Percentiles rank a stretch among this genome's conserved stretches.
Evolutionary conservation across 2,329 filamentous ascomycete genomes (phyloP).

Genomic region (Alternaria brassicae): DNA sequence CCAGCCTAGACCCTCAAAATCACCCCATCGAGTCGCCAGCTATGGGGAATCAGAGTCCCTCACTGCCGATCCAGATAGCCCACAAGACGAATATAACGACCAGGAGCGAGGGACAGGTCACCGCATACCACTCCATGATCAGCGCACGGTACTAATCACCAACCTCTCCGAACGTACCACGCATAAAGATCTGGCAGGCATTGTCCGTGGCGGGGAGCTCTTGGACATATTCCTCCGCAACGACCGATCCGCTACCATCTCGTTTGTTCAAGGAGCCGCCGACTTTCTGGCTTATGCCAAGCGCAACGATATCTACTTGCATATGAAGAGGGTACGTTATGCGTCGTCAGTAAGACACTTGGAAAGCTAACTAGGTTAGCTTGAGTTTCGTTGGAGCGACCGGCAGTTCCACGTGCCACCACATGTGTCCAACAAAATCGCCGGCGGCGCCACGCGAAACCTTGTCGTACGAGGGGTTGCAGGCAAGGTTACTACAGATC

Average conservation of each 20-base stretch:
- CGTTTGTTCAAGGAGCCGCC: conserved; percentile 68
- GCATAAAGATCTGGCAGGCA: conserved; percentile 69
- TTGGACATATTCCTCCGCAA: conserved; percentile 71
- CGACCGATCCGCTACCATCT: conserved; percentile 69
- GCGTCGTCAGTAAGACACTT: neutral
- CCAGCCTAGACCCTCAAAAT: conserved; percentile 19
- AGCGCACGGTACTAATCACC: conserved; percentile 67
- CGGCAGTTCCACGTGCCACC: conserved; percentile 71
- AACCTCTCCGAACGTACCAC: conserved; percentile 69
- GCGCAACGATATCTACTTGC: conserved; percentile 71
- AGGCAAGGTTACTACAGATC: conserved; percentile 66
- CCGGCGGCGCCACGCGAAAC: conserved; percentile 74
- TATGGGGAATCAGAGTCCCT: conserved; percentile 28
- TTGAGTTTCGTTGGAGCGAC: conserved; percentile 73
- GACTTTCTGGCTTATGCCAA: conserved; percentile 71
- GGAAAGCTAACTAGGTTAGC: conserved; percentile 53
- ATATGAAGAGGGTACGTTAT: conserved; percentile 67
- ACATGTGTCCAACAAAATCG: conserved; percentile 70
- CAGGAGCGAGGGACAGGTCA: conserved; percentile 1
- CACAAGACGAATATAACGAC: conserved; percentile 18
- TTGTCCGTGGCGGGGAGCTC: conserved; percentile 73
- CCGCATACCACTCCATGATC: conserved; percentile 37
- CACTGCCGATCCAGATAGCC: conserved; percentile 12
- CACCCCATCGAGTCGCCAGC: conserved; percentile 24
- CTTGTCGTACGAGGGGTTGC: conserved; percentile 68